Conservation (phyloP, 116 monocot species). For the Zostera marina region DNA sequence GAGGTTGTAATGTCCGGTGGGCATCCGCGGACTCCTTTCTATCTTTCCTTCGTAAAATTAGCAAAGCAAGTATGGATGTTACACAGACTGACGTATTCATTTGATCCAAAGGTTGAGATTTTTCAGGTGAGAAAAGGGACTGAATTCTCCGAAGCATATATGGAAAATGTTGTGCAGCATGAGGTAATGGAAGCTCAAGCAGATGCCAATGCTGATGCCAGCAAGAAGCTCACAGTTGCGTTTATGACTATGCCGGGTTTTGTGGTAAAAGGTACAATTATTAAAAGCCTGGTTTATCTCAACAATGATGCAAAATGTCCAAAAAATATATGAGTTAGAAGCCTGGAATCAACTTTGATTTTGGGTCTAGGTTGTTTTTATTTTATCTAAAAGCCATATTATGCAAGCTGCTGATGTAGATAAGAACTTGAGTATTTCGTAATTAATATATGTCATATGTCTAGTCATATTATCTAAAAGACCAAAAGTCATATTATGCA, state of each 20-base stretch:
- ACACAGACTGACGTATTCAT: constrained; percentile 72
- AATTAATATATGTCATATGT: no score
- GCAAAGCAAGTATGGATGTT: constrained; percentile 85
- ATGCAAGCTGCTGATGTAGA: no score
- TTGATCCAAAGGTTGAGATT: constrained; percentile 53
- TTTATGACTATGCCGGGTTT: constrained; percentile 97
- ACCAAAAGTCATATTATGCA: no score
- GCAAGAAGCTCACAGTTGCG: constrained; percentile 60
- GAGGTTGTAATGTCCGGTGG: constrained; percentile 61
- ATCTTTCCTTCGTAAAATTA: constrained; percentile 86
- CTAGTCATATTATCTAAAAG: no score
- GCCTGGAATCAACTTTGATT: no score
- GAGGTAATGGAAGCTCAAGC: constrained; percentile 9
- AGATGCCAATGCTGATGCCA: constrained; percentile 17
- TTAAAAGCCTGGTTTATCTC: constrained; percentile 72
- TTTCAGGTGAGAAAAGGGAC: constrained; percentile 77
- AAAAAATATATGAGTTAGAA: constrained; percentile 13
- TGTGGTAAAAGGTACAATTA: constrained; percentile 46
- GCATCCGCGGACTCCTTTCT: constrained; percentile 93
- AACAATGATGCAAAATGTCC: constrained; percentile 46
- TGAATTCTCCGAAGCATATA: constrained; percentile 75
- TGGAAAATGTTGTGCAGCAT: constrained; percentile 71
- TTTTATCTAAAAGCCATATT: no score
- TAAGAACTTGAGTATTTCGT: no score
- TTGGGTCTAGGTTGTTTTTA: no score